Conservation (phyloP, 768 basidiomycete species). For the Royoungia palumana region DNA sequence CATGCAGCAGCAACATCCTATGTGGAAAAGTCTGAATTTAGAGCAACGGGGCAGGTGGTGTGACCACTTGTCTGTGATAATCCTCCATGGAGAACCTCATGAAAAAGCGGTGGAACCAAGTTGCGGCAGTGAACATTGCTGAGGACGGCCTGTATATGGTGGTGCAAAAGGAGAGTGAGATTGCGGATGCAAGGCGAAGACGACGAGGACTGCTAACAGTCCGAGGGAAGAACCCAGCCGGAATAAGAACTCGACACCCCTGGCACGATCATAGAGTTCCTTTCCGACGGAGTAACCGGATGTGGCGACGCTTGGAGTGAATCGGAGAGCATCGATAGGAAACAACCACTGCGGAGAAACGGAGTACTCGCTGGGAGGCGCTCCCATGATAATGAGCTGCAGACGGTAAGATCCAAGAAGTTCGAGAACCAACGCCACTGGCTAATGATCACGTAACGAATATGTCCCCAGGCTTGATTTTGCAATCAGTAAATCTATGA, state of each 20-base stretch:
- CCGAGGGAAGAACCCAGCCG: conserved; percentile 73
- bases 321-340: conserved; percentile 51
- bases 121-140: conserved; percentile 82
- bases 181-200: conserved; percentile 3
- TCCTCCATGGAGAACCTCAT: conserved; percentile 85
- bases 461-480: background rate
- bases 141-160: conserved; percentile 59
- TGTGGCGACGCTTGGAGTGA: conserved; percentile 54
- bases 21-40: conserved; percentile 6
- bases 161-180: conserved; percentile 12
- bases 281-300: conserved; percentile 50
- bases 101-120: conserved; percentile 90
- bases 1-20: conserved; percentile 85
- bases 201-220: conserved; percentile 51
- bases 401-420: conserved; percentile 8
- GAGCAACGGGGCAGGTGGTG: conserved; percentile 7
- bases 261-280: conserved; percentile 74
- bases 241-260: conserved; percentile 84
- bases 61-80: conserved; percentile 64
- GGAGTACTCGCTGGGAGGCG: conserved; percentile 22
- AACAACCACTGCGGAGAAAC: conserved; percentile 69
- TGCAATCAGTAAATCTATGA: conserved; percentile 8
- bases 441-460: conserved; percentile 25
- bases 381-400: conserved; percentile 20
- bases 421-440: conserved; percentile 21